Base-by-base conservation (phyloP, 345 rosid species). In the Gossypium arboreum region DNA sequence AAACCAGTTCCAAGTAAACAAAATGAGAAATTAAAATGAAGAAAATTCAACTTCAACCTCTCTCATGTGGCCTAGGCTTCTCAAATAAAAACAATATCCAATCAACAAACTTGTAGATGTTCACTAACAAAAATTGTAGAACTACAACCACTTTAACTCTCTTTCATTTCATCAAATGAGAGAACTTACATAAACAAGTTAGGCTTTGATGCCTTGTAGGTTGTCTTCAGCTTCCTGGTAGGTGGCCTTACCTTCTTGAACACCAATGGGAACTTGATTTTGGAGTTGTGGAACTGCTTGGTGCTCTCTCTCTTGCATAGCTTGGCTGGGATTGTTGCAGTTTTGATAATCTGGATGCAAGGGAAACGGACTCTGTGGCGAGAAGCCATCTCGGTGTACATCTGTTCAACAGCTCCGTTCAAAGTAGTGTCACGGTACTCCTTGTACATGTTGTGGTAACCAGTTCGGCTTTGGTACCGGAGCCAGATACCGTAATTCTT, bases 301-400 rank as follows among this genome's bases (percentile, higher is more conserved):
- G 86, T 85, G 83, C 84, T 85, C 29, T 88, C 92, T 71, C 91
- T 84, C 80, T 84, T 84, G 75, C 85, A 81, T 13, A 84, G 79
- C 2, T 78, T 76, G 2, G 87, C 85, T 6, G 86, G 89, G 65
- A 88, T 78, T 0, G 88, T 88, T 0, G 88, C 87, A 6, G 88
- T 88, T 83, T 88, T 86, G 73, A 88, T 88, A 60, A 88, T 84
- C 81, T 88, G 89, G 17, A 86, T 88, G 75, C 88, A 88, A 3
- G 89, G 92, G 76, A 83, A 88, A 74, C 88, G 85, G n/a, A 86
- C 90, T 47, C 90, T 83, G 79, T 88, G 90, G 12, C 90, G 83
- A 24, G 90, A 88, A 1, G 92, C 90, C 92, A 88, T 86, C 79
- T 88, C 88, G 0, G 57, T 86, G 86, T 86, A 86, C 88, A 88